Percentiles rank a stretch among this genome's conserved stretches.
Evolutionary conservation across 352 stramenopile species (phyloP).

Genomic region (Pythium chondricola): DNA sequence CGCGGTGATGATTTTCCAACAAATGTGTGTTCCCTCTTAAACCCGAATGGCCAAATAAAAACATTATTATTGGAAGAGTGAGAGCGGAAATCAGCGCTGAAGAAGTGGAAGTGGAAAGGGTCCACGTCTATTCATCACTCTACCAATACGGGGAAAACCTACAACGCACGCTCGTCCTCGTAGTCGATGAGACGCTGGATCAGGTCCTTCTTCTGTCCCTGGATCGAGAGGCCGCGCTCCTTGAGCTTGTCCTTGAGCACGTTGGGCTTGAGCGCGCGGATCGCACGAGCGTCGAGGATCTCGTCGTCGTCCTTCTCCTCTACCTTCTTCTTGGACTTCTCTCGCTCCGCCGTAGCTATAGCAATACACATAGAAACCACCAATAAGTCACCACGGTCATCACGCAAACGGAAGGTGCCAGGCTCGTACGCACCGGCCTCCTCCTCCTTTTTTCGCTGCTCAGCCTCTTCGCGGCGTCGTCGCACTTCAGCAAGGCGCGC

Average conservation of each 20-base stretch:
- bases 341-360: conserved; percentile 45
- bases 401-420: not conserved
- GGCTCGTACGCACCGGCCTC: conserved; percentile 41
- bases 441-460: conserved; percentile 74
- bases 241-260: conserved; percentile 88
- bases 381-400: not conserved
- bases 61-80: not conserved
- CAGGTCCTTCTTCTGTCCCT: conserved; percentile 87
- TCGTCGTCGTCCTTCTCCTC: conserved; percentile 64
- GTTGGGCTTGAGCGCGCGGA: conserved; percentile 84
- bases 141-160: too few relatives aligned
- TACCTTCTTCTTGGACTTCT: conserved; percentile 62
- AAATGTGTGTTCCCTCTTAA: too few relatives aligned
- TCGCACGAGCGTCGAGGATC: conserved; percentile 68
- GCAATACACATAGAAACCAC: not conserved
- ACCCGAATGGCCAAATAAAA: too few relatives aligned
- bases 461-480: conserved; percentile 74
- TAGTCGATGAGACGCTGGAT: conserved; percentile 87
- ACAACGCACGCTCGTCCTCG: conserved; percentile 80
- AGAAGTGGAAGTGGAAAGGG: too few relatives aligned
- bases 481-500: conserved; percentile 72
- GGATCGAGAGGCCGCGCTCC: conserved; percentile 70
- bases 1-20: not conserved
- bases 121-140: too few relatives aligned
- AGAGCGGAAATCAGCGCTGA: too few relatives aligned